phyloP scores from a whole-genome alignment of 1,284 basidiomycete species.

The Anthracocystis walkeri region DNA sequence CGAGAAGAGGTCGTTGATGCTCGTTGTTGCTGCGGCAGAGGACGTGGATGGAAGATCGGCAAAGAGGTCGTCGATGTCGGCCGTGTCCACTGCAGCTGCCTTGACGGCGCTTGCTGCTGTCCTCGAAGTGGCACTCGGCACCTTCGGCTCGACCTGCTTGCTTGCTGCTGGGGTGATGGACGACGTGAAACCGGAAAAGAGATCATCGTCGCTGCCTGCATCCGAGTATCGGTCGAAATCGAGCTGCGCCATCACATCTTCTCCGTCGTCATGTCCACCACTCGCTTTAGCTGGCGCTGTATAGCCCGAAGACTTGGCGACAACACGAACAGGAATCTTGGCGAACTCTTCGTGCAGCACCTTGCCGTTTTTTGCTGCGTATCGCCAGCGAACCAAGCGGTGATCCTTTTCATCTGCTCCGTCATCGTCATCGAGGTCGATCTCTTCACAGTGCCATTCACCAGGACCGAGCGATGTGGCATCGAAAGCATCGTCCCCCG shows the following conservation, averaged over 20 bases:
- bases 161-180: constrained; percentile 15
- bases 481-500: constrained; percentile 28
- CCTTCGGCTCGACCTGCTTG: constrained; percentile 6
- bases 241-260: constrained; percentile 36
- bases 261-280: constrained; percentile 7
- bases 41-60: constrained; percentile 1
- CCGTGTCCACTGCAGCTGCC: constrained; percentile 19
- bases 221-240: constrained; percentile 41
- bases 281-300: not conserved
- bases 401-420: constrained; percentile 1
- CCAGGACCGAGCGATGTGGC: constrained; percentile 24
- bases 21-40: not conserved
- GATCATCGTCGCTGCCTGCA: constrained; percentile 39
- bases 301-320: not conserved
- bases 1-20: constrained; percentile 36
- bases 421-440: constrained; percentile 26
- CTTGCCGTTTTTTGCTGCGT: constrained; percentile 39
- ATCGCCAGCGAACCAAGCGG: constrained; percentile 47
- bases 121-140: not conserved
- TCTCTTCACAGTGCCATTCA: constrained; percentile 45
- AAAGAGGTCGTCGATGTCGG: constrained; percentile 44
- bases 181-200: constrained; percentile 43
- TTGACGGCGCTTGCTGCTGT: not conserved
- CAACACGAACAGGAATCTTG: constrained; percentile 33
- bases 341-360: constrained; percentile 51